A percentile compares a stretch with the other conserved stretches of the same genome.
Evolutionary conservation across 148 eudicot genomes (phyloP).

Genomic region (Nepenthes mirabilis): DNA sequence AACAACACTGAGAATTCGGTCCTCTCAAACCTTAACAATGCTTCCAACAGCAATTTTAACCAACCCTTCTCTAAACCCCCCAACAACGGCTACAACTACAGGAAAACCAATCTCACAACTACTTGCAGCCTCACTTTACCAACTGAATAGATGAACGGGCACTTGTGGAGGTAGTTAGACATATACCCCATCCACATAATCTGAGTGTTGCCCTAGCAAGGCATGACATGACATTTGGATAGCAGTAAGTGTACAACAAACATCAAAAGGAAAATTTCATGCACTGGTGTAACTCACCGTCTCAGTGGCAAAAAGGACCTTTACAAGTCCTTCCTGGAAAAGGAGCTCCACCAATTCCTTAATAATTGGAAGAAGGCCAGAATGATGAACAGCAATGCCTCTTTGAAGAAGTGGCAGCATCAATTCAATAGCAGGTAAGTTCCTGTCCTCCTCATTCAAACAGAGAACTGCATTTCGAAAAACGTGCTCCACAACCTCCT

Average conservation of each 20-base stretch:
- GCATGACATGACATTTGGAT: background rate
- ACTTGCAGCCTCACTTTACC: too few relatives aligned
- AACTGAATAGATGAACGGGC: too few relatives aligned
- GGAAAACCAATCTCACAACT: too few relatives aligned
- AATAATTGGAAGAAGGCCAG: constrained; percentile 93
- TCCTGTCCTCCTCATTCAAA: constrained; percentile 88
- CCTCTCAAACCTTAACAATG: too few relatives aligned
- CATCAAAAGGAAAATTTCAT: too few relatives aligned
- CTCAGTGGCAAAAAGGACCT: constrained; percentile 97
- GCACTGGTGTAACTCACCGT: constrained; percentile 35
- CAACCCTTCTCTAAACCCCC: too few relatives aligned
- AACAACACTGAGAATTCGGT: too few relatives aligned
- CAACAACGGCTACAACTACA: too few relatives aligned
- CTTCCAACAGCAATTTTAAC: too few relatives aligned
- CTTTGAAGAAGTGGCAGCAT: constrained; percentile 93
- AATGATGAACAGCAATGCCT: constrained; percentile 99
- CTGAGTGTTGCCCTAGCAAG: too few relatives aligned
- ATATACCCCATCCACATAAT: too few relatives aligned
- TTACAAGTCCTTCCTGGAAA: constrained; percentile 96
- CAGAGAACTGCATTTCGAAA: constrained; percentile 70
- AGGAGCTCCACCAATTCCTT: constrained; percentile 96
- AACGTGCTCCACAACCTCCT: constrained; percentile 81
- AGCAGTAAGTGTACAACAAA: background rate
- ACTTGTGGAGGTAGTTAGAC: too few relatives aligned
- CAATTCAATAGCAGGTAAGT: constrained; percentile 84